A percentile compares a stretch with the other conserved stretches of the same genome.
These are phyloP conservation scores for Echeveria elegans DNA, from an alignment of 164 flowering plant species.

Conservation along the genomic window DNA sequence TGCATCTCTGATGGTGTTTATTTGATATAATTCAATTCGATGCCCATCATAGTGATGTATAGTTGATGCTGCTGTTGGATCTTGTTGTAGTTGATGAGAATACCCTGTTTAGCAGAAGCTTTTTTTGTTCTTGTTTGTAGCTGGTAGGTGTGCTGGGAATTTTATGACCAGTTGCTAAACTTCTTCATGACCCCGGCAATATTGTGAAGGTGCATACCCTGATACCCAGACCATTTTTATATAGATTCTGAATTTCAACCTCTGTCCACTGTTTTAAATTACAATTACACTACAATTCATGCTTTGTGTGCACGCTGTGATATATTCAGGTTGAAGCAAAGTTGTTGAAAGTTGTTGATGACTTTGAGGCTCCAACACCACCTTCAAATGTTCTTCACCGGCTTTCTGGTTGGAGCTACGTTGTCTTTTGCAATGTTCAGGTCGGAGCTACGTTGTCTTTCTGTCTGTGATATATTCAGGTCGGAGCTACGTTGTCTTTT, in stretches of 20 bases:
- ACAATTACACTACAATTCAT: background rate
- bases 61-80: no score
- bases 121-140: no score
- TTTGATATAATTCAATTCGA: no score
- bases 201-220: constrained; percentile 93
- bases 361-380: constrained; percentile 16
- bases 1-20: no score
- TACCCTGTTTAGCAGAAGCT: no score
- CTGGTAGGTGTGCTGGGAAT: no score
- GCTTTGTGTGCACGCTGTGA: background rate
- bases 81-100: no score
- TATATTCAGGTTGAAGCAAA: constrained; percentile 78
- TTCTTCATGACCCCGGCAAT: constrained; percentile 58
- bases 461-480: no score
- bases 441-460: no score
- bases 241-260: background rate
- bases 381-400: constrained; percentile 21
- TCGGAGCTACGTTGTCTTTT: constrained; percentile 77
- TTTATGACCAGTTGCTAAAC: constrained; percentile 50
- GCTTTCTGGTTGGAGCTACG: no score
- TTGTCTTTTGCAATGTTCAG: no score
- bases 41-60: no score
- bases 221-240: background rate
- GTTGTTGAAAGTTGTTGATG: constrained; percentile 64
- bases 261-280: background rate